Base-by-base conservation (phyloP, 2,329 filamentous ascomycete species). In the Bipolaris bicolor region DNA sequence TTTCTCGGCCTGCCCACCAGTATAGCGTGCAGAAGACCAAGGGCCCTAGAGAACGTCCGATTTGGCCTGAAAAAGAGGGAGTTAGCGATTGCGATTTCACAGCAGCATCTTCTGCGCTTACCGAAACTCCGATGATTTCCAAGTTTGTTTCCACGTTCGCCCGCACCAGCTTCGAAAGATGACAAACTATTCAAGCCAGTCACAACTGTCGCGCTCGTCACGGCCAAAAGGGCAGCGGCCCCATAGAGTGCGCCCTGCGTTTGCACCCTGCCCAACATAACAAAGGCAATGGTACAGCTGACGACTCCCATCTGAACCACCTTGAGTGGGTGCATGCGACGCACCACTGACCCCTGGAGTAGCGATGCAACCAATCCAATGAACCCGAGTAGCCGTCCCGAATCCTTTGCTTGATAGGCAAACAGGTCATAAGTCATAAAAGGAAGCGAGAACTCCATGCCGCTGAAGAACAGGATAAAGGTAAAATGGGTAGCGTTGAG, bases 361-460 rank as follows among this genome's bases (percentile, higher is more conserved):
- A 98, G 70, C 0, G 92, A 95, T 7, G 95, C 93, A 6, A 98
- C 85, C 3, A 99, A 85, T 0, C 95, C 95, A 69, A 99, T 91
- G 76, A 90, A 95, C 5, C 95, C 94, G 1, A 99, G 86, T 2
- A 99, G 83, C 10, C 88, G 86, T 15, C 95, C 95, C 64, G 96
- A 96, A 50, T 91, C 85, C 41, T 87, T 85, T 0, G 92, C 89
- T 10, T 83, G 86, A 73, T 95, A 96, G 7, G 85, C 85, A 76
- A 98, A 98, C 43, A 99, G 85, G 51, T 97, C 94, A 69, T 95
- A 96, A 0, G 94, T 98, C 87, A 99, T 93, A 76, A 99, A 99
- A 0, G 95, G 93, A 3, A 99, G 84, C 0, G 92, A 97, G 77
- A 97, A 98, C 75, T 99, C 95, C 90, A 99, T 94, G 59, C 95